These are phyloP conservation scores for Benincasa hispida DNA, from an alignment of 306 rosid genomes.

Conservation along the genomic window DNA sequence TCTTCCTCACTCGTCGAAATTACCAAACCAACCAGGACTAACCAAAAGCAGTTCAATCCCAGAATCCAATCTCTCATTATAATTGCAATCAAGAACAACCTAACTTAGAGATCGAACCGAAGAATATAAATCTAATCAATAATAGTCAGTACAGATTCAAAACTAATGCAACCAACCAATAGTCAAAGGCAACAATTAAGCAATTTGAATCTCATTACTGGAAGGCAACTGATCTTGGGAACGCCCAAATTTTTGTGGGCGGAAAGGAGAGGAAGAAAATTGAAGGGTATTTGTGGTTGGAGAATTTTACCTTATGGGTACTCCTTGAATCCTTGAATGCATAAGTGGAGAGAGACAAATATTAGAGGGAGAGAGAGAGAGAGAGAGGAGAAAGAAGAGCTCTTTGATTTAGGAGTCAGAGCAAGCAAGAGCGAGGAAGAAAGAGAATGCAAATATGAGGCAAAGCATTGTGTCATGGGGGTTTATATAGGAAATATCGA, in stretches of 20 bases:
- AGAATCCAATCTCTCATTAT: constrained; percentile 1
- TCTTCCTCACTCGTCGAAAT: neutral
- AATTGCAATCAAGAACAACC: constrained; percentile 7
- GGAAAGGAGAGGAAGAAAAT: neutral
- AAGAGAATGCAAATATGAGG: constrained; percentile 35
- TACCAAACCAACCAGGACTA: neutral
- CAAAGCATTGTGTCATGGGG: constrained; percentile 35
- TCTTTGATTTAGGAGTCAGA: constrained; percentile 27
- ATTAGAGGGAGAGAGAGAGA: neutral
- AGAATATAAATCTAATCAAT: neutral
- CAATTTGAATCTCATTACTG: constrained; percentile 8
- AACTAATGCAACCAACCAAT: neutral
- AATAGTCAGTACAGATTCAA: neutral
- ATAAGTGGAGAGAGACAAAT: neutral
- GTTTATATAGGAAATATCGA: constrained; percentile 78
- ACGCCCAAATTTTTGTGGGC: neutral
- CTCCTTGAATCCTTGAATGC: constrained; percentile 8
- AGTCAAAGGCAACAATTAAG: constrained; percentile 3
- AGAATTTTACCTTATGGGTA: constrained; percentile 6
- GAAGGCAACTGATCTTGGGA: neutral
- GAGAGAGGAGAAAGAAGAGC: constrained; percentile 10
- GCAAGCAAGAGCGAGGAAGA: constrained; percentile 10
- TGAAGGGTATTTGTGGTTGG: neutral
- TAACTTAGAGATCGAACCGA: constrained; percentile 3
- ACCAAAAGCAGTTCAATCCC: neutral